Evolutionary conservation across 768 basidiomycete genomes (phyloP), one percentile per base, ranked within the genome.

Genomic region (Harrya chromipes): DNA sequence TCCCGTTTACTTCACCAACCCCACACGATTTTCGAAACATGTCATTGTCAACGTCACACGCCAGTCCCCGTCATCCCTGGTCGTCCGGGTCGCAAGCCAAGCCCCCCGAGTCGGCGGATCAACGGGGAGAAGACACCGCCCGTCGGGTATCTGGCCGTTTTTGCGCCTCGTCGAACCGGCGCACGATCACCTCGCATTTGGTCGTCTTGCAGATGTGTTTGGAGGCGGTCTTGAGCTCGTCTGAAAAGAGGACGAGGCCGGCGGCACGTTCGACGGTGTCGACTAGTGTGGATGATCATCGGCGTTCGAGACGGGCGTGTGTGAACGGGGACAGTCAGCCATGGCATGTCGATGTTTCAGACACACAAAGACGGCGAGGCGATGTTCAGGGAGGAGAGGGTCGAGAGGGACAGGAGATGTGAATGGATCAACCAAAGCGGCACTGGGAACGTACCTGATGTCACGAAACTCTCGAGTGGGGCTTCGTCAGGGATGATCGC

Each of bases 181-280:
- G 80, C 7, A 98, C 82, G 40, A 91, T 74, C 43, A 98, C 81
- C 52, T 94, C 82, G 63, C 97, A 99, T 70, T 88, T 86, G 13
- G 90, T 85, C 7, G 84, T 81, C 64, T 85, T 78, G 79, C 95
- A 99, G 34, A 99, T 87, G 59, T 94, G 85, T 60, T 84, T 91
- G 10, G 91, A 85, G 3, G 72, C 64, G 11, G 69, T 57, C 66
- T 94, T 95, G 58, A 97, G 71, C 21, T 75, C 76, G 36, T 89
- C 84, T 0, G 93, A 88, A 70, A 97, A 90, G n/a, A 97, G 71
- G 0, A 80, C 83, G 45, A 97, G 77, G 0, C 94, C 94, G 0
- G 95, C 86, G 12, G 92, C 87, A 46, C 83, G 79, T 70, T 99
- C 97, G 35, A 99, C 94, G 0, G 85, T 78, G 53, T 97, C 94